These are phyloP conservation scores for Mycena albidolilacea DNA, from an alignment of 768 basidiomycete species.

Conservation along the genomic window DNA sequence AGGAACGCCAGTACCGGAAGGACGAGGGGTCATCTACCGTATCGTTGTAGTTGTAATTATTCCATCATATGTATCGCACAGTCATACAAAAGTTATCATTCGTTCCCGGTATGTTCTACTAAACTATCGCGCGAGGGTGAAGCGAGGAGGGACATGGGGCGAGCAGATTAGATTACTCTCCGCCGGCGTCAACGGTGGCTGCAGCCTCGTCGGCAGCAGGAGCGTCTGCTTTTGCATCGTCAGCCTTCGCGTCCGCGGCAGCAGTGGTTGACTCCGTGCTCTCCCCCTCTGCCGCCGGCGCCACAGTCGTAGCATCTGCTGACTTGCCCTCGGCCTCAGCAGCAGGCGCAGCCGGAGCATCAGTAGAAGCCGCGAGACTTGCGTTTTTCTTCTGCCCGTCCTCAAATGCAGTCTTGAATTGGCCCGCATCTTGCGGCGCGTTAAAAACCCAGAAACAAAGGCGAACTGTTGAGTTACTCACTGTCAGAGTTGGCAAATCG, in stretches of 20 bases:
- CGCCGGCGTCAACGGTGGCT: slow-evolving; percentile 36
- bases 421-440: slow-evolving; percentile 73
- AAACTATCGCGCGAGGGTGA: slow-evolving; percentile 30
- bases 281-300: slow-evolving; percentile 41
- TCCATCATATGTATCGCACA: slow-evolving; percentile 36
- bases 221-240: slow-evolving; percentile 45
- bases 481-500: slow-evolving; percentile 98
- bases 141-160: slow-evolving; percentile 3
- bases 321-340: slow-evolving; percentile 31
- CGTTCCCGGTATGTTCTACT: slow-evolving; percentile 34
- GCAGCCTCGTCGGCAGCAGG: slow-evolving; percentile 40
- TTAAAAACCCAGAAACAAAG: slow-evolving; percentile 3
- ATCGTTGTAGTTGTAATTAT: slow-evolving; percentile 35
- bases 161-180: slow-evolving; percentile 28
- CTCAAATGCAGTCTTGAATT: slow-evolving; percentile 94
- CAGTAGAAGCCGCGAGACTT: slow-evolving; percentile 51
- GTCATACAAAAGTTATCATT: slow-evolving; percentile 39
- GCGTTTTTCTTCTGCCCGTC: slow-evolving; percentile 82
- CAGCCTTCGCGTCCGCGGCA: slow-evolving; percentile 45
- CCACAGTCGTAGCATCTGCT: slow-evolving; percentile 31
- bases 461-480: slow-evolving; percentile 55
- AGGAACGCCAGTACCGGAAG: slow-evolving; percentile 60
- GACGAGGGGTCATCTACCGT: slow-evolving; percentile 13
- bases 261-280: slow-evolving; percentile 24
- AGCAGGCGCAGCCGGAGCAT: slow-evolving; percentile 40